Evolutionary conservation across 2,329 filamentous ascomycete genomes (phyloP), one percentile per base, ranked within the genome.

Genomic region (Geosmithia morbida): DNA sequence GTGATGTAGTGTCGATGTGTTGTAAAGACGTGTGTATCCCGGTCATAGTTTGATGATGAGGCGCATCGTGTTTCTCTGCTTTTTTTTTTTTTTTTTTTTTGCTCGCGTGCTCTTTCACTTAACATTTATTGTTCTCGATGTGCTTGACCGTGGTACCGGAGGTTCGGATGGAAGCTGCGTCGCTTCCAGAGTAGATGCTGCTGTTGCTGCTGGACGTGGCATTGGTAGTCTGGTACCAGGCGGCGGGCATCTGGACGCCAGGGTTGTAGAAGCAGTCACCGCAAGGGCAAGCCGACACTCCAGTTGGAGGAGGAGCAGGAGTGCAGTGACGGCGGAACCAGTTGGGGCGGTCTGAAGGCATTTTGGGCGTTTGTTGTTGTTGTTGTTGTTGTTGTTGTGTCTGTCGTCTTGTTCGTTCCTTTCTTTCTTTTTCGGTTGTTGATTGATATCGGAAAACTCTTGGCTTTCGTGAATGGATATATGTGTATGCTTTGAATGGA

Each of bases 281-380:
- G 53, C 65, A 67, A 46, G 63, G 63, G 48, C 65, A 67, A 18
- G 56, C 51, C 3, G 61, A 55, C 33, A 54, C 55, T 49, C 54
- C 53, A 54, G 57, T 60, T 54, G 64, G 55, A 43, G 65, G 63
- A 2, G 64, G 64, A 17, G 61, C 61, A 47, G 65, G 62, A 44
- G 63, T 55, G 51, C 62, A 66, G 59, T 67, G 65, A 51, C 64
- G 63, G 45, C 62, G 59, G 50, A 66, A 66, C 65, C 65, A 67
- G 52, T 55, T 59, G 45, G 58, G 59, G 43, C 51, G 55, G 46
- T 54, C 49, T 33, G 60, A 63, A 50, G 61, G 53, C 60, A 63
- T 61, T 44, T 44, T 56, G 53, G 17, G 10, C 44, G 18, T 41
- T 37, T 37, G 33, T 7, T 16, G 18, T 39, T n/a, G n/a, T n/a